Evolutionary conservation across 2,329 filamentous ascomycete species (phyloP).

Genomic region (Graphiopsis chlorocephala): DNA sequence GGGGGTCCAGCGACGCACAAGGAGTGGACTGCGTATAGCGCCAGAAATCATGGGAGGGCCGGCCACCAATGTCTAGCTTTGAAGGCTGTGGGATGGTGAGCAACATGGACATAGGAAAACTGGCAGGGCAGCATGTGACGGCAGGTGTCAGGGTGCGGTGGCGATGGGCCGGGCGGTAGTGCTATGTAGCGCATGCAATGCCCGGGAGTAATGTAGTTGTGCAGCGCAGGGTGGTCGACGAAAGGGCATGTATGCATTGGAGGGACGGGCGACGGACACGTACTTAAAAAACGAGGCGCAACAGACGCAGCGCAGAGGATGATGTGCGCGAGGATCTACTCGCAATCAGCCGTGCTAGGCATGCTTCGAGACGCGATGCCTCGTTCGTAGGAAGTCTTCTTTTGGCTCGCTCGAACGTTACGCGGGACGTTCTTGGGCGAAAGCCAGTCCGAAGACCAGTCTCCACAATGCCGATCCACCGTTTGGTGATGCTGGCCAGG

Average conservation of each 20-base stretch:
- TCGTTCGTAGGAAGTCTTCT: neutral
- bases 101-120: conserved; percentile 39
- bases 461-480: conserved; percentile 16
- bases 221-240: neutral
- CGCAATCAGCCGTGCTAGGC: conserved; percentile 12
- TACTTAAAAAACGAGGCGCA: conserved; percentile 17
- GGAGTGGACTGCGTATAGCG: conserved; percentile 38
- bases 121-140: conserved; percentile 25
- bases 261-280: conserved; percentile 21
- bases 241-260: conserved; percentile 6
- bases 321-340: conserved; percentile 9
- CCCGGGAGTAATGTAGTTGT: conserved; percentile 1
- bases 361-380: conserved; percentile 8
- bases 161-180: conserved; percentile 15
- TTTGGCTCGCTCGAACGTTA: conserved; percentile 9
- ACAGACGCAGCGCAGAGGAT: conserved; percentile 1
- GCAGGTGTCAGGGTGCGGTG: conserved; percentile 7
- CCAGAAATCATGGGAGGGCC: conserved; percentile 49
- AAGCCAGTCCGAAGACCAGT: neutral
- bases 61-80: conserved; percentile 48
- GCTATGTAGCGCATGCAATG: conserved; percentile 14
- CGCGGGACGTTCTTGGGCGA: conserved; percentile 2
- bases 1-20: conserved; percentile 24
- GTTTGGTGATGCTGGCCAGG: conserved; percentile 10
- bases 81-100: conserved; percentile 50